Evolutionary conservation across 352 stramenopile species (phyloP), one percentile per base, ranked within the genome.

Genomic region (Poterioochromonas sp.): DNA sequence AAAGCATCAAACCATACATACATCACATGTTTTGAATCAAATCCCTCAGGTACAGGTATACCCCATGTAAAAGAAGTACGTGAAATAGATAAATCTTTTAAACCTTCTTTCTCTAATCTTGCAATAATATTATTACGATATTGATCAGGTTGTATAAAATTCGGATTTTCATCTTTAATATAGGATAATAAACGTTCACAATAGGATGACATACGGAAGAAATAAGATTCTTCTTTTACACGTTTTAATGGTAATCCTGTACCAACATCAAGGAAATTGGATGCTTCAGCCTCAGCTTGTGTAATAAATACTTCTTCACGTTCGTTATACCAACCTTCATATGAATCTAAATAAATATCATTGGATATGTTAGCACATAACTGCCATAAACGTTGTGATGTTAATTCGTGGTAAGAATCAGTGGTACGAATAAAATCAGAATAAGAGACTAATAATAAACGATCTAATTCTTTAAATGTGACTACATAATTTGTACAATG

Each of bases 1-100:
- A 99, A 86, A 18, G 97, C 97, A 85, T 99, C 97, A 81, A 99
- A 98, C 97, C 97, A 99, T 53, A 99, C 97, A 85, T 99, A 99
- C 92, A 99, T 98, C 77, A 99, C 96, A 86, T 99, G 95, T 80
- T 88, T 86, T n/a, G 83, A 49, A 41, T 92, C 80, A 79, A 93
- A 95, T n/a, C 86, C 93, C 83, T 97, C 94, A 0, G 94, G 94
- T 64, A 99, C 87, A 44, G 88, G 86, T 73, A 99, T 93, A 39
- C 96, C 81, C 86, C 90, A 93, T 18, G 87, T 84, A 80, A 98
- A 99, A 1, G 94, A 98, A 43, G 95, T 99, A 62, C 95, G 91
- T 82, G 90, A 97, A 8, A 97, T 90, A 63, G 90, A 97, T 58
- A 99, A 87, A 83, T 99, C 95, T 74, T 96, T 88, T 47, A 99